Percentiles rank a stretch among this genome's conserved stretches.
Evolutionary conservation across 1,139 yeast species (phyloP).

Genomic region (Blastobotrys capitulatus): DNA sequence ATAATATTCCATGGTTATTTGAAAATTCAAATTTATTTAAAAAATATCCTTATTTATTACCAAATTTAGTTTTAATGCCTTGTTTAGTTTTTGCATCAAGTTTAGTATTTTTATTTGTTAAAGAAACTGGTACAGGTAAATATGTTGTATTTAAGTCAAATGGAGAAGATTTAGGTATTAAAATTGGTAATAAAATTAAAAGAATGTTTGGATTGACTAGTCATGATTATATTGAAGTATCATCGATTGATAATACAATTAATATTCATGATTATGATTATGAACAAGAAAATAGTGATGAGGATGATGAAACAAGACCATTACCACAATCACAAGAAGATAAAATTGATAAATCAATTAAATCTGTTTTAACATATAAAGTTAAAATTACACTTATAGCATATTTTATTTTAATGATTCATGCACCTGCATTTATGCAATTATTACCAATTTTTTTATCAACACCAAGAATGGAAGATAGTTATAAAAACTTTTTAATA

Average conservation of each 20-base stretch:
- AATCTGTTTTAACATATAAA: constrained; percentile 23
- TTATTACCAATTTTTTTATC: constrained; percentile 58
- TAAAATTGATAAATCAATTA: not conserved
- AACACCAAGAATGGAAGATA: constrained; percentile 37
- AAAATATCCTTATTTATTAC: constrained; percentile 52
- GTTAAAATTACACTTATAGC: constrained; percentile 25
- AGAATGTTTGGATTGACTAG: not conserved
- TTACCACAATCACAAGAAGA: not conserved
- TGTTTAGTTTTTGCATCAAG: constrained; percentile 34
- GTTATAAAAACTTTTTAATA: constrained; percentile 34
- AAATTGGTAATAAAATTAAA: constrained; percentile 18
- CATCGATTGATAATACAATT: constrained; percentile 9
- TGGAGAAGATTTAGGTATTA: constrained; percentile 40
- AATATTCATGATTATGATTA: not conserved
- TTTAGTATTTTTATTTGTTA: constrained; percentile 45
- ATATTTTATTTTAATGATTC: constrained; percentile 39
- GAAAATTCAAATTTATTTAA: constrained; percentile 30
- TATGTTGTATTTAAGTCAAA: constrained; percentile 40
- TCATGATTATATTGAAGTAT: not conserved
- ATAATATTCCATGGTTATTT: constrained; percentile 23
- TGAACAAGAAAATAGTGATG: not conserved
- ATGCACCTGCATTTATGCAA: constrained; percentile 49
- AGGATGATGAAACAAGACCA: not conserved
- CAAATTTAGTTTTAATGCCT: constrained; percentile 51
- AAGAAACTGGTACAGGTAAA: constrained; percentile 45